Base-by-base conservation (phyloP, 2,329 filamentous ascomycete species). In the Talaromyces sp. region DNA sequence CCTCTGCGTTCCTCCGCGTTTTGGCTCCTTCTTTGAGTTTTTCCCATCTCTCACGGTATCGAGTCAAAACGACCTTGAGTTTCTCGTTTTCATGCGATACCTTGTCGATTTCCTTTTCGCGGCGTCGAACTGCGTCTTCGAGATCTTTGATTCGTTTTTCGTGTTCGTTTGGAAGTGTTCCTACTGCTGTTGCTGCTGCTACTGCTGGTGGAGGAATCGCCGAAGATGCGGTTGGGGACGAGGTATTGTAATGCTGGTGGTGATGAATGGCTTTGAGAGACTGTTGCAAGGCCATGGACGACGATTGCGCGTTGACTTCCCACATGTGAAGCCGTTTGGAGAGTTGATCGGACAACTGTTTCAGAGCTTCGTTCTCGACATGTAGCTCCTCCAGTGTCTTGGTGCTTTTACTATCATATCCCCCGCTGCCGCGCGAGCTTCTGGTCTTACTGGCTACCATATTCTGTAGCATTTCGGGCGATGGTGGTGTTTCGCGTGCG, bases 251-350 rank as follows among this genome's bases (percentile, higher is more conserved):
- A 3, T 54, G 34, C 16, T 63, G 61, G 27, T 78, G 74, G 50
- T 77, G 75, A 44, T 80, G 77, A 60, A 83, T 75, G 63, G 80
- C 77, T 66, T 81, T 78, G 68, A 87, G 87, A 67, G 91, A 96
- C 73, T 97, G 92, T 14, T 93, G 91, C 36, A 98, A 83, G 3
- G 92, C 91, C 76, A 93, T 85, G 59, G 89, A 91, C 42, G 90
- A 93, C 65, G 89, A 92, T 76, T 98, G 95, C 0, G 92, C 92
- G 68, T 91, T 93, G 44, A 92, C 88, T 76, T 99, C 94, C 78
- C 96, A 99, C 65, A 92, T 89, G 69, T 95, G 90, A n/a, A 99
- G 84, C 0, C 94, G 87, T 68, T 89, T 91, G 65, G 90, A 91
- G 40, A 97, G 84, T 56, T 91, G 92, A 75, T 98, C 93, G 8